These are phyloP conservation scores for Backusella tuberculispora DNA, from an alignment of 192 early-diverging fungal genomes.

Conservation along the genomic window DNA sequence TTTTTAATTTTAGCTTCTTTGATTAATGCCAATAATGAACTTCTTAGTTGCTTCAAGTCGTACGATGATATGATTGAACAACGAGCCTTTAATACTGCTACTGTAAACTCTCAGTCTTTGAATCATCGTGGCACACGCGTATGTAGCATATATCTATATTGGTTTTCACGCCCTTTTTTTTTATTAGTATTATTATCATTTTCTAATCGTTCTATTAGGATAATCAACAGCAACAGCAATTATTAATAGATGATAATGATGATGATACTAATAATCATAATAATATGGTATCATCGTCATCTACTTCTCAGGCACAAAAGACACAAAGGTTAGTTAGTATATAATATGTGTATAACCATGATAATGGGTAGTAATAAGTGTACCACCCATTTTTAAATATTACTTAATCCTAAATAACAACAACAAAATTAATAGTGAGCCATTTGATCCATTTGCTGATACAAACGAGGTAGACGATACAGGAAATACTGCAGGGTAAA, in stretches of 20 bases:
- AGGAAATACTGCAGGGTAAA: constrained; percentile 9
- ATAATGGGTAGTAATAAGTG: too few species aligned
- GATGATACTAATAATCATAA: background rate
- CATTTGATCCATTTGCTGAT: constrained; percentile 27
- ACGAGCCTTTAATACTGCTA: constrained; percentile 47
- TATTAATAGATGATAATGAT: background rate
- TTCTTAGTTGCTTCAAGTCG: constrained; percentile 56
- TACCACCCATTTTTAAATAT: too few species aligned
- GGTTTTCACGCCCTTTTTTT: background rate
- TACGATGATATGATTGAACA: constrained; percentile 65
- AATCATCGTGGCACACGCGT: constrained; percentile 20
- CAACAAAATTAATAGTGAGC: background rate
- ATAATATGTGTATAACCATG: too few species aligned
- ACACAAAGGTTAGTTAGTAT: background rate
- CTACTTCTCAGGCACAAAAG: background rate
- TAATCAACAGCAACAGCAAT: constrained; percentile 5
- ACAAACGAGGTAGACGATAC: constrained; percentile 6
- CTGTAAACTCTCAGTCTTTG: constrained; percentile 44
- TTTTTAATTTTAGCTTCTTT: constrained; percentile 45
- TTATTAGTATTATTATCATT: background rate
- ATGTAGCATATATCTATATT: background rate
- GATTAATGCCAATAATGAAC: constrained; percentile 55
- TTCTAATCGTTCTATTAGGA: background rate
- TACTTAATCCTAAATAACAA: background rate
- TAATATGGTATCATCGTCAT: constrained; percentile 6